Evolutionary conservation across 805 yeast genomes (phyloP).

Genomic region (Cyberlindnera mycetangii): DNA sequence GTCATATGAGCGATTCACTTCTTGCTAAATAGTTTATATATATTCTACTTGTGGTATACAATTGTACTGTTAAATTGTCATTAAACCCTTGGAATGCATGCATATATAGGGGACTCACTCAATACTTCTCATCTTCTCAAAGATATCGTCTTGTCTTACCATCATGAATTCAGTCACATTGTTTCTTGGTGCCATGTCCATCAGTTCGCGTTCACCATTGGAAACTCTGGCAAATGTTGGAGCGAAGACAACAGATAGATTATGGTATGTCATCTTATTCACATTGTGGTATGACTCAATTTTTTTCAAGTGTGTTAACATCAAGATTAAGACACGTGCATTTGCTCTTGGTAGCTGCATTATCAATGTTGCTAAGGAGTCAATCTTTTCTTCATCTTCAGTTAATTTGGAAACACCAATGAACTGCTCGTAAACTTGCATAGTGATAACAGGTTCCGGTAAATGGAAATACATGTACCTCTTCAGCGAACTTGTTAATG

Average conservation of each 20-base stretch:
- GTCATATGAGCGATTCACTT: too few species aligned
- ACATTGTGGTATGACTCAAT: constrained; percentile 50
- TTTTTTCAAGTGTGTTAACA: constrained; percentile 62
- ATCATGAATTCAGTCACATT: constrained; percentile 73
- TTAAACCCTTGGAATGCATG: too few species aligned
- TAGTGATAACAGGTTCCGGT: constrained; percentile 83
- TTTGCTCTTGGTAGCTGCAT: constrained; percentile 66
- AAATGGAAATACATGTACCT: constrained; percentile 73
- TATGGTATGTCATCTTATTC: constrained; percentile 81
- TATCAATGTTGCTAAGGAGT: constrained; percentile 45
- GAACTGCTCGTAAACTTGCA: constrained; percentile 60
- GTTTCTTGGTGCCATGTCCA: constrained; percentile 80
- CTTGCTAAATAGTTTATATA: neutral
- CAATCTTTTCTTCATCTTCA: constrained; percentile 27
- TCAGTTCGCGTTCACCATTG: constrained; percentile 76
- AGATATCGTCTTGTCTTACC: constrained; percentile 41
- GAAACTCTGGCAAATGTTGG: constrained; percentile 84
- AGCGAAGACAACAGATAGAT: constrained; percentile 89
- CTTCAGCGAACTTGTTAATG: constrained; percentile 82
- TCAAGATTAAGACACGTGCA: constrained; percentile 46
- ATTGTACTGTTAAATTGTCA: neutral
- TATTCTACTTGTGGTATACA: neutral
- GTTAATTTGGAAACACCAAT: constrained; percentile 48
- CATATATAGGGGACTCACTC: too few species aligned
- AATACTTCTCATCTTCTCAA: constrained; percentile 16